These are phyloP conservation scores for Nannizziopsis arthrosporioides DNA, from an alignment of 2,329 filamentous ascomycete genomes.

Conservation along the genomic window DNA sequence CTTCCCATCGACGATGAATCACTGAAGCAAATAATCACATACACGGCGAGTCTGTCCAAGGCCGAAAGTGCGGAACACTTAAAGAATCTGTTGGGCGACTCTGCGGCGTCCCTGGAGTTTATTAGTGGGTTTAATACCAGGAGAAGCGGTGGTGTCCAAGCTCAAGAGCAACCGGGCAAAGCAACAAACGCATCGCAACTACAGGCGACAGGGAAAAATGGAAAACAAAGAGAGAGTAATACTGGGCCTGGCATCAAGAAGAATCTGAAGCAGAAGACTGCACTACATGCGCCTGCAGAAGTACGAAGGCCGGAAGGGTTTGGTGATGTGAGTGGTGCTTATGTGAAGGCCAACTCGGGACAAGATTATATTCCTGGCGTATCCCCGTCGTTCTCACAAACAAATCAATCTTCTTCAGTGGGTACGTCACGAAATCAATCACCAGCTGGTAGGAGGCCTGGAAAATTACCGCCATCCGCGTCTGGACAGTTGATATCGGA, in stretches of 20 bases:
- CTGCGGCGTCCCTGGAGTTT: conserved; percentile 60
- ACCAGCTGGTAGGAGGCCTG: conserved; percentile 21
- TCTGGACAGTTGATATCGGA: conserved; percentile 76
- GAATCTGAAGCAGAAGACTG: conserved; percentile 45
- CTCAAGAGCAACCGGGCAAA: conserved; percentile 4
- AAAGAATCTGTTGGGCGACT: conserved; percentile 77
- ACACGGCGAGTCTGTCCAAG: conserved; percentile 59
- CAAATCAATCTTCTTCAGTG: conserved; percentile 24
- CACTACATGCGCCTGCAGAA: conserved; percentile 50
- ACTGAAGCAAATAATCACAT: conserved; percentile 71
- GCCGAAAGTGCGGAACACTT: conserved; percentile 72
- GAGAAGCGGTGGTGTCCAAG: conserved; percentile 23
- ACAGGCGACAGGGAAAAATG: conserved; percentile 5
- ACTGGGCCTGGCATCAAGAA: not conserved
- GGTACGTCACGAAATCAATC: conserved; percentile 37
- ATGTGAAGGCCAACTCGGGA: conserved; percentile 59
- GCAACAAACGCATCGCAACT: conserved; percentile 16
- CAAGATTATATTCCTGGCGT: conserved; percentile 55
- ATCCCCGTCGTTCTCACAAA: conserved; percentile 29
- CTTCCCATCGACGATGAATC: conserved; percentile 78
- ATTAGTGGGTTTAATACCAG: conserved; percentile 64
- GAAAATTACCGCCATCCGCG: conserved; percentile 49
- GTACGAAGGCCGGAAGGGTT: conserved; percentile 53
- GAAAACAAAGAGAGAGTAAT: conserved; percentile 24
- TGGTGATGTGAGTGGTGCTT: conserved; percentile 55